Base-by-base conservation (phyloP, 768 basidiomycete species). In the Macrolepiota dolichaula region DNA sequence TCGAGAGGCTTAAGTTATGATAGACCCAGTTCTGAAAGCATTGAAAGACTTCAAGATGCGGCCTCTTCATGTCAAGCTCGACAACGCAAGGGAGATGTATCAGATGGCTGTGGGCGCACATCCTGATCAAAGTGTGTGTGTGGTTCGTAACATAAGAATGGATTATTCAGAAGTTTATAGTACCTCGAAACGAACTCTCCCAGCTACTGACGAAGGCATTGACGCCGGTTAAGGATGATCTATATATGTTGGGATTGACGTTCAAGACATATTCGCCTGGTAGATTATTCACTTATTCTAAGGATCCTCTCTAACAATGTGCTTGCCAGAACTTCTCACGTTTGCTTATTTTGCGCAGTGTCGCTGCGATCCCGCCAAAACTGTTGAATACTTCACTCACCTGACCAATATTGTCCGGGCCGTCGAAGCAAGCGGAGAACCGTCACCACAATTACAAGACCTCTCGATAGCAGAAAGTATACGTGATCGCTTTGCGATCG, bases 311-410 rank as follows among this genome's bases (percentile, higher is more conserved):
- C 63, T 62, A 50, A 51, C 44, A 29, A 40, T 15, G 27, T 32
- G 27, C 47, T 12, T n/a, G 51, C 32, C 65, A 94, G 92, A 89
- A 24, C 75, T 91, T 12, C 79, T 94, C 56, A 76, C 77, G n/a
- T 93, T 91, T 69, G 91, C 86, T 0, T 94, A 94, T 67, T 73
- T 87, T 58, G 87, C 90, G 0, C 91, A 94, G 71, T 89, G 85
- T 68, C 88, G 91, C 62, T 94, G 92, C 71, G 86, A 93, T 67
- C 90, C 91, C 32, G 75, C 72, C 2, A 73, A 78, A 38, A 92
- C 91, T 0, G 64, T 84, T 3, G 69, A 74, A 13, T 89, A 92
- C 70, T 92, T 91, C 71, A 81, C 83, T 2, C 76, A 79, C 56
- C 73, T 93, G 44, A 78, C 75, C 32, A 72, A 73, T 44, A 76